Evolutionary conservation across 2,329 filamentous ascomycete genomes (phyloP), one percentile per base, ranked within the genome.

Genomic region (Trematosphaeria pertusa): DNA sequence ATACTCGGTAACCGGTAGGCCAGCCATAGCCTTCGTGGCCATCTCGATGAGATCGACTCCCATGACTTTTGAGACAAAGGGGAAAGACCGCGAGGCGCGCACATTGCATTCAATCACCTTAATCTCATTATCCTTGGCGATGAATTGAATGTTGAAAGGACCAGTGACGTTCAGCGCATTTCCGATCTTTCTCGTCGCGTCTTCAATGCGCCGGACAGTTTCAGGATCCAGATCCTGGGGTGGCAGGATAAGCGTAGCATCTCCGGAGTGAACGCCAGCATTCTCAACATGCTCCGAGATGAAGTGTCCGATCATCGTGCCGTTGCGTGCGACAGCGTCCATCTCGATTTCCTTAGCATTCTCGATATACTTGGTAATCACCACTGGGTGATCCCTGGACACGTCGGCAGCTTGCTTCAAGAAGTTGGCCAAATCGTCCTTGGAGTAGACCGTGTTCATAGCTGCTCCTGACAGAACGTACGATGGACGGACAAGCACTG

Each of bases 91-190:
- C 35, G 94, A 97, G 12, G 94, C 94, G 54, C 94, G 87, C 50
- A 97, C 94, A 66, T 99, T 99, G 76, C 94, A 97, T 77, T 99
- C 94, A 56, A 99, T 99, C 58, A 99, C 94, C 81, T 97, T 97
- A 80, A 99, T 97, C 59, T 97, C 93, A 71, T 97, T 97, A 73
- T 97, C 92, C 79, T 97, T 97, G 64, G 94, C 94, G 65, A 99
- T 99, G 78, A 99, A 97, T 72, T 99, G 94, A 55, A 99, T 99
- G 76, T 99, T 99, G 83, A 88, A 97, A 17, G 94, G 94, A 38
- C 94, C 94, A 31, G 94, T 97, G 46, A 99, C 88, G 70, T 97
- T 97, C 48, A 97, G 82, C 12, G 94, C 93, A 53, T 88, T 87
- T 58, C 88, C 94, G 62, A 99, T 97, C 82, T 97, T 97, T 59